Evolutionary conservation across 2,329 filamentous ascomycete species (phyloP), one percentile per base, ranked within the genome.

Genomic region (Graphium sp.): DNA sequence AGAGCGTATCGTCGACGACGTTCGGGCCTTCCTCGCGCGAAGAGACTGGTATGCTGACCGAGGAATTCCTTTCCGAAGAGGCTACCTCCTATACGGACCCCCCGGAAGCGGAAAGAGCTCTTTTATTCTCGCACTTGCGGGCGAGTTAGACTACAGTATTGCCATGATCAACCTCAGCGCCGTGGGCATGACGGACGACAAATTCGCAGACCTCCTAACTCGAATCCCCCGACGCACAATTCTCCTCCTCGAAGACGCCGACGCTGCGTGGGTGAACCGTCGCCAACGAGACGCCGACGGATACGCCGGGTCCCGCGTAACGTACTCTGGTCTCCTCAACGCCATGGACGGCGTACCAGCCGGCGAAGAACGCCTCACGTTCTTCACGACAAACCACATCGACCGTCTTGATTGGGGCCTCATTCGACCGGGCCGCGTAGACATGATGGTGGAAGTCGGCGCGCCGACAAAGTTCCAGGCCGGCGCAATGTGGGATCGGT

Each of bases 101-200:
- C 85, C 85, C 0, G 85, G 85, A 1, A 92, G 79, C 23, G 91
- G 83, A 20, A 95, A 92, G 58, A 94, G 79, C 35, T 92, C 83
- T 0, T 95, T 98, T 41, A 94, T 98, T 36, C 84, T 94, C 50
- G 85, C 89, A 1, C 57, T 98, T 23, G 89, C 89, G 1, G 87
- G 84, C n/a, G 75, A 89, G 44, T 54, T 94, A 32, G 82, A 93
- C 47, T 93, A 87, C 49, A 81, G 81, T 41, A 89, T 94, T 40
- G 84, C 85, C 29, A 85, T 93, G 55, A 62, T 94, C 38, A 93
- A 93, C 41, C 66, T 94, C 18, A 89, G 80, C 50, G 82, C 93
- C 55, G 67, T 82, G 31, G 85, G 85, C 11, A 66, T 94, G 45
- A 92, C 83, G 3, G 87, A 94, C 41, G 82, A 93, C 46, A 73